Conservation (phyloP, 306 rosid species). For the Rubus parviflorus region DNA sequence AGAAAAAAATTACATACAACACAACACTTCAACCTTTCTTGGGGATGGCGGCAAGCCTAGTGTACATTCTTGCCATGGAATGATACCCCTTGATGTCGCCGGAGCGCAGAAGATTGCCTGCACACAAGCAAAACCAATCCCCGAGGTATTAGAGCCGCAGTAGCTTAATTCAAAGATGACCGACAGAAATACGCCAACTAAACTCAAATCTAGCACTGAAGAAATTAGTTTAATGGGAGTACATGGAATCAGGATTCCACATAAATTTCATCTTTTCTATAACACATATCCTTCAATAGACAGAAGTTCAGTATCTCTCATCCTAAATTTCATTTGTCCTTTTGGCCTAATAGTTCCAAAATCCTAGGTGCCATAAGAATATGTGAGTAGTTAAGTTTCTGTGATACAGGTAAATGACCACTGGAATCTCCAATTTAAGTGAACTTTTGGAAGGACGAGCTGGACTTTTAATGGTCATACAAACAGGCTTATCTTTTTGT, state of each 20-base stretch:
- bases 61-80: conserved; percentile 98
- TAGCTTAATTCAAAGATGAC: neutral
- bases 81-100: conserved; percentile 87
- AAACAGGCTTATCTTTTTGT: neutral
- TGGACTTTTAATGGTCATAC: neutral
- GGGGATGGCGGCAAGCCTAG: conserved; percentile 97
- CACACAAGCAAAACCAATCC: conserved; percentile 3
- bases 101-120: conserved; percentile 90
- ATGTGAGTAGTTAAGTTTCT: no score
- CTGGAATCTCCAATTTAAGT: no score
- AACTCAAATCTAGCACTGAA: neutral
- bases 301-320: neutral
- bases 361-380: neutral
- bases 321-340: neutral
- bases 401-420: no score
- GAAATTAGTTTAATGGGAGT: no score
- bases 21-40: conserved; percentile 71
- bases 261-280: neutral
- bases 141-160: neutral
- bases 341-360: neutral
- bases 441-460: neutral
- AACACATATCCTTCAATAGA: neutral
- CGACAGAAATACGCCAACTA: neutral
- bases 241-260: neutral
- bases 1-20: neutral